Conservation (phyloP, 1,284 basidiomycete species). For the Ganoderma multipileum region DNA sequence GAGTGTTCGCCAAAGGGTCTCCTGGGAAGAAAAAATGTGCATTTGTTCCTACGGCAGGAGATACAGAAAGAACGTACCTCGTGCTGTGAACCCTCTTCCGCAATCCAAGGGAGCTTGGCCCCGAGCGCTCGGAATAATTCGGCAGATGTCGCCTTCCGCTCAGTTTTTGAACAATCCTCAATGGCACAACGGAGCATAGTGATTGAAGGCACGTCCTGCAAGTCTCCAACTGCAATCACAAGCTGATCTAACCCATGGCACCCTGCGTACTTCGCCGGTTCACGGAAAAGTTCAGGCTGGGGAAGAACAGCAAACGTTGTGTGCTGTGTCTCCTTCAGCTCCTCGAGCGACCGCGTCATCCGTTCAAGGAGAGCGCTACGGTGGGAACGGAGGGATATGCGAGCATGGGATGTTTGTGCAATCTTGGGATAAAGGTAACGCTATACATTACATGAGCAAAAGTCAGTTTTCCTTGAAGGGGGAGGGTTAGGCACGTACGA, state of each 20-base stretch:
- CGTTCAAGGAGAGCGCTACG: constrained; percentile 60
- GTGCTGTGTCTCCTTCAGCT: constrained; percentile 58
- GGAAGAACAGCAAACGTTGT: constrained; percentile 64
- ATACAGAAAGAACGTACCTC: constrained; percentile 50
- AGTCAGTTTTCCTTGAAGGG: background rate
- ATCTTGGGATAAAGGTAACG: constrained; percentile 73
- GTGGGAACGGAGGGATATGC: constrained; percentile 63
- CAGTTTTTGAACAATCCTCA: constrained; percentile 51
- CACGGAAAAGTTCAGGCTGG: constrained; percentile 53
- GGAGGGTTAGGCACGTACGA: constrained; percentile 28
- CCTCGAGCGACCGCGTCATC: constrained; percentile 58
- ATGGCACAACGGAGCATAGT: constrained; percentile 70
- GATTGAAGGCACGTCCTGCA: constrained; percentile 51
- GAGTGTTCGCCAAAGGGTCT: constrained; percentile 65
- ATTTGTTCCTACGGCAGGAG: constrained; percentile 4
- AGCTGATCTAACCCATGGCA: constrained; percentile 59
- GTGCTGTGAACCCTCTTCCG: constrained; percentile 55
- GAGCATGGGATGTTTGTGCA: constrained; percentile 60
- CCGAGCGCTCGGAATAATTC: constrained; percentile 66
- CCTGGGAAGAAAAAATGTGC: constrained; percentile 45
- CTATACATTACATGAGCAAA: constrained; percentile 42
- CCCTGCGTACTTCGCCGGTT: constrained; percentile 51
- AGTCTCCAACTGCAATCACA: constrained; percentile 41
- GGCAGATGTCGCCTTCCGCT: constrained; percentile 56
- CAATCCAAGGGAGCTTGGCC: constrained; percentile 61